Conservation (phyloP, 2,329 filamentous ascomycete genomes). For the Hirsutella minnesotensis region DNA sequence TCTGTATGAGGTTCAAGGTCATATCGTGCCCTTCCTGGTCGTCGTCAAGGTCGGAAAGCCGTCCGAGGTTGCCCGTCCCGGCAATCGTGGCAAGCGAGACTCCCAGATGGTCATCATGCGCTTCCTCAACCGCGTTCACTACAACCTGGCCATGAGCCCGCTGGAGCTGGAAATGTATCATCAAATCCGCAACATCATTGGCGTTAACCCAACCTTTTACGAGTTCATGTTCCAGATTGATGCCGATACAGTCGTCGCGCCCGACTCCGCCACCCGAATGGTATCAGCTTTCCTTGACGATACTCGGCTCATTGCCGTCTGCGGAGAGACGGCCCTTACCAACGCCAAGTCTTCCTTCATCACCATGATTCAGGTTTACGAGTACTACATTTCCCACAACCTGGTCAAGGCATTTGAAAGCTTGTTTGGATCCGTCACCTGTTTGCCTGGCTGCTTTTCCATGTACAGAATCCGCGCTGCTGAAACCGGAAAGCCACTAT, state of each 20-base stretch:
- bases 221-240: constrained; percentile 95
- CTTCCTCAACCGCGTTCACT: constrained; percentile 97
- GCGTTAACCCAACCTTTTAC: constrained; percentile 96
- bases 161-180: constrained; percentile 97
- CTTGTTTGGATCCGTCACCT: constrained; percentile 93
- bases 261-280: constrained; percentile 84
- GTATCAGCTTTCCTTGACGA: constrained; percentile 85
- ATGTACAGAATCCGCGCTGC: constrained; percentile 97
- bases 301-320: constrained; percentile 84
- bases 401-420: constrained; percentile 94
- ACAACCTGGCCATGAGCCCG: constrained; percentile 92
- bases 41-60: constrained; percentile 97
- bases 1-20: constrained; percentile 92
- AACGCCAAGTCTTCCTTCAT: constrained; percentile 90
- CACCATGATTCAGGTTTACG: constrained; percentile 99
- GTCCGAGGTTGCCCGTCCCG: constrained; percentile 85
- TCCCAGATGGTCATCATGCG: constrained; percentile 98
- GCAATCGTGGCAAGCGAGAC: constrained; percentile 98
- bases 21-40: constrained; percentile 95
- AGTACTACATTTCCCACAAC: constrained; percentile 99
- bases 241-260: constrained; percentile 87
- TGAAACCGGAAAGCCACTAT: constrained; percentile 89
- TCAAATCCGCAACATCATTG: constrained; percentile 96
- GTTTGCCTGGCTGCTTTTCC: constrained; percentile 94
- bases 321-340: constrained; percentile 85